Base-by-base conservation (phyloP, 495 filamentous ascomycete species). In the Poronia punctata region DNA sequence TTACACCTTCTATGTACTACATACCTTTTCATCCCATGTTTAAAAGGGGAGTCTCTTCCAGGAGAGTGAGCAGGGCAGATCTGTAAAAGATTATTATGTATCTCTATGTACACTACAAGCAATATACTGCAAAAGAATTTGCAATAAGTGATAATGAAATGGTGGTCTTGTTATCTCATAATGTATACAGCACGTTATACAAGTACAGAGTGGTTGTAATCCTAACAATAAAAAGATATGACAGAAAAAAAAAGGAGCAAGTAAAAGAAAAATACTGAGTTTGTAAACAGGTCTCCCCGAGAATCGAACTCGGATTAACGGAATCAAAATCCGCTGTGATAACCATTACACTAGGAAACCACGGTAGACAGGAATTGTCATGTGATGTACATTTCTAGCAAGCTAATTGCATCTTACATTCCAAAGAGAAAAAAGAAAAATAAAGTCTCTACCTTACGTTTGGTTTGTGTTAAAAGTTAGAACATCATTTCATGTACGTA, bases 281-380 rank as follows among this genome's bases (percentile, higher is more conserved):
- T 19, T 5, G 12, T 11, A 26, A 16, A 18, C 8, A 45, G 42
- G 42, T 45, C 42, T 45, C 35, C 42, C 42, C 16, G 42, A 35
- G 42, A 45, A 45, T 45, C 42, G 42, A 45, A 45, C 42, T 35
- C 42, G 17, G 42, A 45, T 45, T 38, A 21, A 35, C 12, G 35
- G 42, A 38, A 45, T 45, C 42, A 45, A 45, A 45, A 45, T 38
- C 42, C 35, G 12, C 42, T 20, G 42, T 45, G 42, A 32, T 45
- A 45, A 38, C 42, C 42, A 45, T 45, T 45, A 45, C 42, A 45
- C 42, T 21, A 45, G 35, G 35, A 45, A 38, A 45, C 42, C 35
- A 3, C 11, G 1, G 2, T 3, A 10, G 14, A 7, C 1, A 16
- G 5, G 21, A 5, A 3, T 8, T 5, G n/a, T 33, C 32, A 28